Conservation (phyloP, 1,284 basidiomycete genomes). For the Leccinum insolens region DNA sequence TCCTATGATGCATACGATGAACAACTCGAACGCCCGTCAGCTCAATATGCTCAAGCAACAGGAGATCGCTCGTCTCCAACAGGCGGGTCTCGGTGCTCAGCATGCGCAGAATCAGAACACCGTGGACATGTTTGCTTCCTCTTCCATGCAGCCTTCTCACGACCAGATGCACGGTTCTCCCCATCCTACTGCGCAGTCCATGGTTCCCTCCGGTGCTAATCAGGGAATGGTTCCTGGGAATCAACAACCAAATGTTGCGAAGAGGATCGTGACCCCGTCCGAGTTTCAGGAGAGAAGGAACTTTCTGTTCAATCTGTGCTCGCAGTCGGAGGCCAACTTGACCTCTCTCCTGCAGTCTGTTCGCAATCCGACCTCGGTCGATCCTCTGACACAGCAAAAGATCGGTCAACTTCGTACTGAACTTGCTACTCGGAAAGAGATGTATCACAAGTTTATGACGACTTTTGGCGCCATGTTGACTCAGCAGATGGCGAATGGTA, state of each 20-base stretch:
- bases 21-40: slow-evolving; percentile 42
- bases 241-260: slow-evolving; percentile 21
- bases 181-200: slow-evolving; percentile 36
- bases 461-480: slow-evolving; percentile 21
- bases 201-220: slow-evolving; percentile 21
- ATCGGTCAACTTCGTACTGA: slow-evolving; percentile 36
- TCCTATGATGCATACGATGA: slow-evolving; percentile 43
- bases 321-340: slow-evolving; percentile 24
- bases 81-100: slow-evolving; percentile 30
- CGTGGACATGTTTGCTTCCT: slow-evolving; percentile 46
- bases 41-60: slow-evolving; percentile 53
- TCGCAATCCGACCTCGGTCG: slow-evolving; percentile 28
- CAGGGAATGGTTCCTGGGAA: slow-evolving; percentile 30
- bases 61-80: slow-evolving; percentile 40
- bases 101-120: slow-evolving; percentile 38
- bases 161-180: slow-evolving; percentile 54
- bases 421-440: slow-evolving; percentile 39
- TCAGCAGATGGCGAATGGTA: slow-evolving; percentile 33
- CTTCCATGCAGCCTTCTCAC: slow-evolving; percentile 40
- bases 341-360: slow-evolving; percentile 11
- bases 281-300: slow-evolving; percentile 32
- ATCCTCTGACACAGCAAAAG: slow-evolving; percentile 33
- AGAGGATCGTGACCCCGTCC: slow-evolving; percentile 19
- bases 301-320: slow-evolving; percentile 20
- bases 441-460: slow-evolving; percentile 36